A percentile compares a stretch with the other conserved stretches of the same genome.
phyloP scores from a whole-genome alignment of 257 asterid genomes.

The Nicotiana obtusifolia region DNA sequence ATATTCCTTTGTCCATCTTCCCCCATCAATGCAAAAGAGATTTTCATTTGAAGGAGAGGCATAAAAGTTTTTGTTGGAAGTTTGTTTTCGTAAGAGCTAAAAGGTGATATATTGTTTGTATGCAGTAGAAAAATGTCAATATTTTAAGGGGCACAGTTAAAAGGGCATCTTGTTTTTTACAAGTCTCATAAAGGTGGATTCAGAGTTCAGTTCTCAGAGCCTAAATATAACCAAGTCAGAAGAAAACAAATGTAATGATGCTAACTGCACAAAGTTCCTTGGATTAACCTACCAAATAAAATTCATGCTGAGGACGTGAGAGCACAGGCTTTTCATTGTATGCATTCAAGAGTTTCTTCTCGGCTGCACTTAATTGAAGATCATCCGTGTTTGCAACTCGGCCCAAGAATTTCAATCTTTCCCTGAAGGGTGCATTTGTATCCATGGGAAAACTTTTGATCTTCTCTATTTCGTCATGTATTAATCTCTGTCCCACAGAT shows the following conservation, averaged over 20 bases:
- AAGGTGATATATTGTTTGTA: not conserved
- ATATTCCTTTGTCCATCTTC: not conserved
- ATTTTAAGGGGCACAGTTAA: not conserved
- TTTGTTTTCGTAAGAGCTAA: not conserved
- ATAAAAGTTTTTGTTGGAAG: not conserved
- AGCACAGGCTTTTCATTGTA: constrained; percentile 93
- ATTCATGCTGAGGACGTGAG: constrained; percentile 92
- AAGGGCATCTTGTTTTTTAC: not conserved
- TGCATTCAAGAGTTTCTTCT: constrained; percentile 84
- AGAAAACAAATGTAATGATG: not conserved
- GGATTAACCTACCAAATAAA: constrained; percentile 53
- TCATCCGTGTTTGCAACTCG: constrained; percentile 69
- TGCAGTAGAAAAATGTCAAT: not conserved
- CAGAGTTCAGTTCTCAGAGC: not conserved
- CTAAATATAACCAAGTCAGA: not conserved
- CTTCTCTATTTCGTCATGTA: constrained; percentile 70
- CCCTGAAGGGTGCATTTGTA: constrained; percentile 59
- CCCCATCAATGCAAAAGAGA: not conserved
- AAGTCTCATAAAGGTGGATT: not conserved
- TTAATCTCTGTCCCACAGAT: constrained; percentile 47
- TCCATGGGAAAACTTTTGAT: constrained; percentile 74
- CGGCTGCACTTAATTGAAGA: constrained; percentile 60
- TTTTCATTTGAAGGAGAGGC: not conserved
- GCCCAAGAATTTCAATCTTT: constrained; percentile 79
- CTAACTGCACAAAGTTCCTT: not conserved